Conservation (phyloP, 2,329 filamentous ascomycete genomes). For the Aquanectria penicillioides region DNA sequence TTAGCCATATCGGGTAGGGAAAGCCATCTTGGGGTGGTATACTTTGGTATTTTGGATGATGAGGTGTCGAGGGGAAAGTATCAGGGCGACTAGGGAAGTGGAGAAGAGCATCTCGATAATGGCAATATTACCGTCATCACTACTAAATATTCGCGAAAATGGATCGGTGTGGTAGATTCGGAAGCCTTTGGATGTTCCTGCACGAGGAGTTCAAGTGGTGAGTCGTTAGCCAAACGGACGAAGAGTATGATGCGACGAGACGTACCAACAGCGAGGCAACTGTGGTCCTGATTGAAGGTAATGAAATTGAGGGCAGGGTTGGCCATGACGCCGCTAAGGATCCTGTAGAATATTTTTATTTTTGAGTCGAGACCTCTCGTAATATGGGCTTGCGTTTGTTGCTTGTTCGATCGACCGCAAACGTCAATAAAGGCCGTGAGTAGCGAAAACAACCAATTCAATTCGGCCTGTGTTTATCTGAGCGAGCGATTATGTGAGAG, state of each 20-base stretch:
- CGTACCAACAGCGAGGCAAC: slow-evolving; percentile 92
- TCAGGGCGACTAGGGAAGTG: slow-evolving; percentile 92
- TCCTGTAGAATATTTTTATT: too few species aligned
- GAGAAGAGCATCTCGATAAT: slow-evolving; percentile 99
- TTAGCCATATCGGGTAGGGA: too few species aligned
- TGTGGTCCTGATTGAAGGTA: slow-evolving; percentile 99
- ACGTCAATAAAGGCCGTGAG: too few species aligned
- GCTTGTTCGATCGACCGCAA: too few species aligned
- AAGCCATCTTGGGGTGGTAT: too few species aligned
- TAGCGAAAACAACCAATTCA: slow-evolving; percentile 3
- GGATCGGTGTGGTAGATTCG: slow-evolving; percentile 97
- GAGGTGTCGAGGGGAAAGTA: slow-evolving; percentile 88
- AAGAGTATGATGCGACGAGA: slow-evolving; percentile 28
- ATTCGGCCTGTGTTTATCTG: neutral
- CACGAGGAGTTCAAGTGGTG: neutral
- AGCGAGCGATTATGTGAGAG: neutral
- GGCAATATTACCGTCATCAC: slow-evolving; percentile 92
- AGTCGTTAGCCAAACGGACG: slow-evolving; percentile 20
- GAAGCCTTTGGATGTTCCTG: slow-evolving; percentile 92
- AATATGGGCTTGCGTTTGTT: too few species aligned
- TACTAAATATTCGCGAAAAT: slow-evolving; percentile 94
- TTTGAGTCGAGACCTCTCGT: too few species aligned
- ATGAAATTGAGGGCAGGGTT: slow-evolving; percentile 91
- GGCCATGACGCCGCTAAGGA: slow-evolving; percentile 70
- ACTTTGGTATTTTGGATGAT: slow-evolving; percentile 99